A percentile compares a stretch with the other conserved stretches of the same genome.
These are phyloP conservation scores for Sextonia rubra DNA, from an alignment of 164 flowering plant species.

Conservation along the genomic window DNA sequence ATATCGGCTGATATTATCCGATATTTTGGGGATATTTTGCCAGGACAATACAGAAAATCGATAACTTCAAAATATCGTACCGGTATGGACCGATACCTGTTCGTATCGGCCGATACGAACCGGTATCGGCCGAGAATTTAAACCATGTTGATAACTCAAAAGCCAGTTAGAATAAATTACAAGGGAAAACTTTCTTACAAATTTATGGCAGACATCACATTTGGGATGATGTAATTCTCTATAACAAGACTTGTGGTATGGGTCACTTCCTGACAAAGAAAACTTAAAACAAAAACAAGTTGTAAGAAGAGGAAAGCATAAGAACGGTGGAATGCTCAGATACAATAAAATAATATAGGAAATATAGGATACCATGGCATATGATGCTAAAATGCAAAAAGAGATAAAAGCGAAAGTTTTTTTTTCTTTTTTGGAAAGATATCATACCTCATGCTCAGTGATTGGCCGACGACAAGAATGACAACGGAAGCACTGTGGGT, in stretches of 20 bases:
- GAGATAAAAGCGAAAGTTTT: background rate
- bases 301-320: slow-evolving; percentile 13
- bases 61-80: no score
- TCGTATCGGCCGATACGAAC: no score
- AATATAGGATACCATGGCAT: no score
- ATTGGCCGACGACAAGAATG: slow-evolving; percentile 65
- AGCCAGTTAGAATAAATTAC: background rate
- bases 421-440: no score
- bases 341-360: no score
- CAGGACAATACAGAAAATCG: no score
- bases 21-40: no score
- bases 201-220: slow-evolving; percentile 94
- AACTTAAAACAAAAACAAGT: slow-evolving; percentile 61
- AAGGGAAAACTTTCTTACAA: slow-evolving; percentile 46
- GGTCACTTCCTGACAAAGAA: slow-evolving; percentile 81
- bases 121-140: no score
- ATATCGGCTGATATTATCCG: no score
- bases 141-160: background rate
- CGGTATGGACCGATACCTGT: no score
- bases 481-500: slow-evolving; percentile 87
- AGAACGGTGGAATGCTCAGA: no score
- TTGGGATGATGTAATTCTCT: slow-evolving; percentile 91
- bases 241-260: slow-evolving; percentile 88
- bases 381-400: no score
- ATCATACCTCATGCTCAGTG: slow-evolving; percentile 77